Evolutionary conservation across 306 rosid species (phyloP), one percentile per base, ranked within the genome.

Genomic region (Lotus japonicus): DNA sequence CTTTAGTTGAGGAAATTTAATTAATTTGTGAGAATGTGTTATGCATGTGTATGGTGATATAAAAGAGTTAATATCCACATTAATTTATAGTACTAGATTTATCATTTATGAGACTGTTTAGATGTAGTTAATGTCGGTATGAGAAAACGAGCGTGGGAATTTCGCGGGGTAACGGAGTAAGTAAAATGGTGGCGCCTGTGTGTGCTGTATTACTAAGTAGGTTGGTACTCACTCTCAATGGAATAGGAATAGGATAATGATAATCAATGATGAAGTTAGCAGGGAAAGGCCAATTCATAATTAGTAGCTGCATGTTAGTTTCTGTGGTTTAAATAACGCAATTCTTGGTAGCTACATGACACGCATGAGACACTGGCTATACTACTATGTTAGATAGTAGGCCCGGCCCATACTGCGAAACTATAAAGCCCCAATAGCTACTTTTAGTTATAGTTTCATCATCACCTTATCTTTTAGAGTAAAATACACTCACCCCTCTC

Each of bases 71-170:
- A 23, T 4, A 21, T 54, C 10, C 12, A 23, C 59, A 54, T 54
- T 54, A 1, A 38, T 38, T 1, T 57, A 31, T 58, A 58, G 42
- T 8, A 13, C 13, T 1, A n/a, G 1, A n/a, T 21, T 1, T 21
- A 14, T 26, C 1, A n/a, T 12, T 5, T 12, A 36, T 14, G 28
- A 36, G 12, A 7, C 13, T 14, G 5, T n/a, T 26, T 26, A 35
- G 38, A 3, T 23, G 16, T 15, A 15, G 53, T 17, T 59, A 3
- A 15, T 38, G 42, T 8, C 11, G 9, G 42, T 38, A 7, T 38
- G 42, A 2, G 39, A 13, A 55, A 58, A 66, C 28, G 6, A 56
- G 73, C 84, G 86, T 81, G 89, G 82, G 82, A 64, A 75, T 11
- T 64, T 81, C 84, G 84, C 44, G 86, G 89, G 53, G 2, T n/a